Evolutionary conservation across 139 green algal species (phyloP), one percentile per base, ranked within the genome.

Genomic region (Volvox reticuliferus): DNA sequence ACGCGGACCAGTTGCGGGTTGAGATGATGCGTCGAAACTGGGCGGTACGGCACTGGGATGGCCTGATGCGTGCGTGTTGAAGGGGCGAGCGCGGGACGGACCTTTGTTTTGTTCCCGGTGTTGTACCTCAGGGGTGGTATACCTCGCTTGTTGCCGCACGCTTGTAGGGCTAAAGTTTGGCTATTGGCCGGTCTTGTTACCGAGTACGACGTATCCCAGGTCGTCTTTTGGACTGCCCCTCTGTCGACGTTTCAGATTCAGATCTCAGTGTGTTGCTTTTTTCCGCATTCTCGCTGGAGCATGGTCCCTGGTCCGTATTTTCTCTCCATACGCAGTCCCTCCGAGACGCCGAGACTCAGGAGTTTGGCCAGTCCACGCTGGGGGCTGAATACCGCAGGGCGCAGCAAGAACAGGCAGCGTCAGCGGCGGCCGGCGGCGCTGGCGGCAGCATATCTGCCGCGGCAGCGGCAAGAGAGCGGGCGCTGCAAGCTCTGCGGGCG

Each of bases 1-100:
- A 82, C 36, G 69, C 68, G n/a, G 84, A 89, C 28, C 68, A 89
- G 69, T 24, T 22, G 37, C 84, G 84, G 61, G 84, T 89, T 37
- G 84, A 69, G 68, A 19, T 61, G 84, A 81, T 89, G 84, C 68
- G 84, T n/a, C 26, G n/a, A 16, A 50, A 89, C 33, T 89, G 84
- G 84, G 19, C n/a, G 68, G 84, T 81, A 73, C 26, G 65, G 83
- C 6, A 12, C 44, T 55, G 44, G 44, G 44, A 55, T 9, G 44
- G 9, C 9, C 44, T 55, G 44, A 55, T 9, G 9, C 9, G 44
- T 55, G 9, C 44, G 44, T 55, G 44, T 55, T 9, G 9, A 9
- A 5, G 44, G 9, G 44, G 9, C 44, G 44, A 55, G 44, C 44
- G 5, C 9, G 9, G 44, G 44, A 55, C 9, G 44, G 44, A 55